phyloP scores from a whole-genome alignment of 1,284 basidiomycete genomes.

The Athelia sp. region DNA sequence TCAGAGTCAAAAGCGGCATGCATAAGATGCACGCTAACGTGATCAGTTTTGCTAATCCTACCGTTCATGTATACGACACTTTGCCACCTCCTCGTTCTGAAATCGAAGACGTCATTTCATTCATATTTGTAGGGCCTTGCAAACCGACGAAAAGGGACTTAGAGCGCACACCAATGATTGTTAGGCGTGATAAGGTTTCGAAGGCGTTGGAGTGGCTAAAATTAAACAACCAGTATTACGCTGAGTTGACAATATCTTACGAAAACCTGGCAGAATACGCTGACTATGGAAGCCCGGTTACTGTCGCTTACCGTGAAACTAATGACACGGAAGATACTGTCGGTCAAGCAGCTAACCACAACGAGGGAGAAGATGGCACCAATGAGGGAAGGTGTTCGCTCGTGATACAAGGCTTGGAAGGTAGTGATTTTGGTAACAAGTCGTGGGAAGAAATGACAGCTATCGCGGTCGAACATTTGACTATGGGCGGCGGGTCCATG shows the following conservation, averaged over 20 bases:
- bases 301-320: conserved; percentile 13
- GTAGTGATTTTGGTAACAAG: conserved; percentile 8
- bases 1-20: background rate
- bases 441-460: conserved; percentile 6
- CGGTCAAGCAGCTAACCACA: too few relatives aligned
- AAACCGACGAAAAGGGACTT: conserved; percentile 19
- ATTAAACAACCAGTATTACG: conserved; percentile 23
- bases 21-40: conserved; percentile 8
- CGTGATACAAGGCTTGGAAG: conserved; percentile 13
- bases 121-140: conserved; percentile 3
- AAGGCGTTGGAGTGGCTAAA: conserved; percentile 26
- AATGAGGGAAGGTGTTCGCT: conserved; percentile 13
- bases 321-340: too few relatives aligned
- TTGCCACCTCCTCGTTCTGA: conserved; percentile 8
- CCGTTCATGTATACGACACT: conserved; percentile 7
- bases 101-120: conserved; percentile 7
- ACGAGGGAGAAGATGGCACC: conserved; percentile 11
- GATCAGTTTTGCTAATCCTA: conserved; percentile 7
- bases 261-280: conserved; percentile 17
- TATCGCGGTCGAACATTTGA: conserved; percentile 17
- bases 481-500: conserved; percentile 10
- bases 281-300: conserved; percentile 14
- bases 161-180: conserved; percentile 24
- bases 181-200: conserved; percentile 14
- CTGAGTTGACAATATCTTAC: conserved; percentile 17